Evolutionary conservation across 805 yeast species (phyloP).

Genomic region (Metschnikowia santaceciliae): DNA sequence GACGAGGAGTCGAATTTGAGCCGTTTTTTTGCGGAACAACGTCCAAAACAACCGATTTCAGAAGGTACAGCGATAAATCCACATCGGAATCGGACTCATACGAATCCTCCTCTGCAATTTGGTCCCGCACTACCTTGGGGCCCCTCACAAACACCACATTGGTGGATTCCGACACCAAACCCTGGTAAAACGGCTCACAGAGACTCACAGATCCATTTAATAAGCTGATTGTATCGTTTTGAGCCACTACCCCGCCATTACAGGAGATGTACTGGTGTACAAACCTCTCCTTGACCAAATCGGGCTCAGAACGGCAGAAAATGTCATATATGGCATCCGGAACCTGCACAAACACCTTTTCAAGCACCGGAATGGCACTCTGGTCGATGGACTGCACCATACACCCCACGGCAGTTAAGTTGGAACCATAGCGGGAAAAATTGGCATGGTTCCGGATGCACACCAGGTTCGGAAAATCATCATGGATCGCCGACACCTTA

Average conservation of each 20-base stretch:
- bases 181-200: slow-evolving; percentile 76
- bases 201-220: slow-evolving; percentile 51
- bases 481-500: slow-evolving; percentile 30
- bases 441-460: slow-evolving; percentile 37
- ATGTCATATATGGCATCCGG: slow-evolving; percentile 41
- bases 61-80: slow-evolving; percentile 33
- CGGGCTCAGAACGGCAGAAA: slow-evolving; percentile 28
- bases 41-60: slow-evolving; percentile 24
- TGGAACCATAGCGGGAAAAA: slow-evolving; percentile 29
- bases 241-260: slow-evolving; percentile 30
- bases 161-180: slow-evolving; percentile 45
- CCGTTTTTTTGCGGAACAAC: not conserved
- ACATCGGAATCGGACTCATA: slow-evolving; percentile 13
- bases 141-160: slow-evolving; percentile 50
- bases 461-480: slow-evolving; percentile 28
- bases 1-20: not conserved
- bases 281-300: slow-evolving; percentile 32
- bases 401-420: slow-evolving; percentile 42
- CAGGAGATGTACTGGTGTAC: slow-evolving; percentile 21
- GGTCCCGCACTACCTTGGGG: not conserved
- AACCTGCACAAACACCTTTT: slow-evolving; percentile 44
- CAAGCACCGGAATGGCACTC: slow-evolving; percentile 34
- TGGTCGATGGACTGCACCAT: slow-evolving; percentile 32
- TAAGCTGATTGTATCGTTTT: slow-evolving; percentile 40
- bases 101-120: not conserved